These are phyloP conservation scores for Penicillium brevicompactum DNA, from an alignment of 2,329 filamentous ascomycete species.

Conservation along the genomic window DNA sequence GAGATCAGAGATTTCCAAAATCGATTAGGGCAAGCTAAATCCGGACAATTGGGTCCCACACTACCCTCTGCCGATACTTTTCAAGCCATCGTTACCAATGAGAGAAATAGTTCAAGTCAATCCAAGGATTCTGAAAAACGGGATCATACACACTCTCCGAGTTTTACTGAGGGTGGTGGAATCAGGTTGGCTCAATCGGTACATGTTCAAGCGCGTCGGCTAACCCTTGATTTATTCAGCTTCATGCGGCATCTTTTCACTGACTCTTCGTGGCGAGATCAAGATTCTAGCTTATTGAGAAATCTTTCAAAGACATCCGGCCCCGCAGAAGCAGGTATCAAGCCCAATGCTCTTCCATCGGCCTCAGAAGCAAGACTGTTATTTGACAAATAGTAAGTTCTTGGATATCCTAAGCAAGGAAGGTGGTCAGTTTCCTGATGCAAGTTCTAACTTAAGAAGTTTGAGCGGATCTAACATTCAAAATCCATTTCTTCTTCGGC, in stretches of 20 bases:
- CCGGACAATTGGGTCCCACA: not conserved
- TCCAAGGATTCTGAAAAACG: not conserved
- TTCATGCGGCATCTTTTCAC: constrained; percentile 23
- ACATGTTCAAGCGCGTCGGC: not conserved
- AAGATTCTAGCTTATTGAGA: constrained; percentile 20
- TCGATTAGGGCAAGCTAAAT: not conserved
- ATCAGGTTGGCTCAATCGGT: constrained; percentile 13
- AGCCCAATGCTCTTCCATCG: constrained; percentile 16
- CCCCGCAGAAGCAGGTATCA: constrained; percentile 14
- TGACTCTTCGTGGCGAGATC: constrained; percentile 21
- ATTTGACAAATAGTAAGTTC: constrained; percentile 25
- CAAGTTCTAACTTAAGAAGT: constrained; percentile 4
- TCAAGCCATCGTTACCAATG: not conserved
- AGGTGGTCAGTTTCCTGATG: too few relatives aligned
- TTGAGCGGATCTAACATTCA: constrained; percentile 23
- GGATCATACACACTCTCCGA: constrained; percentile 13
- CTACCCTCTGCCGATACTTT: not conserved
- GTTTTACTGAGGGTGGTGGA: constrained; percentile 22
- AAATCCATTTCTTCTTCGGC: constrained; percentile 30
- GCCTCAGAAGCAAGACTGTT: constrained; percentile 9
- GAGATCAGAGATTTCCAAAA: constrained; percentile 15
- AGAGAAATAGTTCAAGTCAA: not conserved
- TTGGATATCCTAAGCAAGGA: not conserved
- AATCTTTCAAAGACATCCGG: constrained; percentile 13
- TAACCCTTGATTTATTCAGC: not conserved